These are phyloP conservation scores for Neurospora sp. DNA, from an alignment of 495 filamentous ascomycete genomes.

Conservation along the genomic window DNA sequence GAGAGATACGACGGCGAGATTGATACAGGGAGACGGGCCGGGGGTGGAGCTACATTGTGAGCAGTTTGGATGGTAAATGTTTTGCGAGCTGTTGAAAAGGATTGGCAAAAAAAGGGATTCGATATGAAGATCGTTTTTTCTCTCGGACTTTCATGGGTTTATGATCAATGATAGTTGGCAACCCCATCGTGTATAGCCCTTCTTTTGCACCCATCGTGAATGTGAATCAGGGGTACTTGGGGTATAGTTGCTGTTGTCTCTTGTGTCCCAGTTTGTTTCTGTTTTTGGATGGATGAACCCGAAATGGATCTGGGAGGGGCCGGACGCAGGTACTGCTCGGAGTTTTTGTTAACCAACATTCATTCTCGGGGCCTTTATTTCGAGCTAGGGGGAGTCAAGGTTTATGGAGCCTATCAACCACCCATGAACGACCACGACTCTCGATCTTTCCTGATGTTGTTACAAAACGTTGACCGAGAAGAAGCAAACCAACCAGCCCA, in stretches of 20 bases:
- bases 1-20: slow-evolving; percentile 39
- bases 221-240: not conserved
- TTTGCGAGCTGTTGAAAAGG: not conserved
- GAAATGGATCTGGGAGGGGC: not conserved
- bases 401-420: not conserved
- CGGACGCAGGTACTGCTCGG: not conserved
- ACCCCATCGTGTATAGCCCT: not conserved
- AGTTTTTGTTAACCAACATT: not conserved
- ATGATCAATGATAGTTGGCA: not conserved
- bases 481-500: not conserved
- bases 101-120: not conserved
- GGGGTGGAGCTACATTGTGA: slow-evolving; percentile 45
- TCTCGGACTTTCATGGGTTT: not conserved
- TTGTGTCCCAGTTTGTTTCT: not conserved
- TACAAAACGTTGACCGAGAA: not conserved
- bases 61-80: slow-evolving; percentile 42
- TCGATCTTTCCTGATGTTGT: not conserved
- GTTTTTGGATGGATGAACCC: not conserved
- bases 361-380: not conserved
- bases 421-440: not conserved
- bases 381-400: not conserved
- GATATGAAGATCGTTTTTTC: not conserved
- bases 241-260: not conserved
- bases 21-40: slow-evolving; percentile 38
- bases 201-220: not conserved